Base-by-base conservation (phyloP, 495 filamentous ascomycete genomes). In the Aspergillus ellipticus region DNA sequence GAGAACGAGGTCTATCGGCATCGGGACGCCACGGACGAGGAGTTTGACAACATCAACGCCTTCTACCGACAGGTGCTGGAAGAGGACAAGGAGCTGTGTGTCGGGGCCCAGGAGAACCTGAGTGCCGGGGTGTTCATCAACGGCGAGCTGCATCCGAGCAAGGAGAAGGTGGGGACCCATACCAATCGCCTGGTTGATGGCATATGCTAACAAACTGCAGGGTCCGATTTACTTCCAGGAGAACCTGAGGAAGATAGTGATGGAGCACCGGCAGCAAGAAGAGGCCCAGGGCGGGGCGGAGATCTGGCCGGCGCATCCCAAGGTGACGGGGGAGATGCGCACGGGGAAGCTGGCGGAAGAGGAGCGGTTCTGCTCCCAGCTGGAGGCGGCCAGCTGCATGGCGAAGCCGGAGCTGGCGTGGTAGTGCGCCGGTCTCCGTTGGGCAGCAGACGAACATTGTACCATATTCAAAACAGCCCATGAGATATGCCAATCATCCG, bases 1-100 rank as follows among this genome's bases (percentile, higher is more conserved):
- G 61, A 73, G 22, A 76, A 81, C 51, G 74, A 82, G 59, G 74
- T 81, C 2, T 81, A 72, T 58, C 74, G 77, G 3, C 70, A 79
- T 51, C 73, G 70, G 54, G 52, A 72, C 39, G 63, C 74, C 1
- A 66, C 70, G 0, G 72, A 79, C 29, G 70, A 78, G 17, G 69
- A 78, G 20, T 80, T 80, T 49, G 49, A 70, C 7, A 58, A 67
- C 16, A 73, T 79, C 59, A 74, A 68, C 55, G 59, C 66, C 0
- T 68, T 81, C 9, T 80, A 78, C 50, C 69, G 68, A 49, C 76
- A 70, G 9, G 68, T 81, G 11, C 60, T 78, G 51, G 61, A 66
- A 2, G 76, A 82, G 53, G 79, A 81, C 58, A 76, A 74, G 49
- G 64, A 71, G 21, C 74, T 82, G 13, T 81, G 78, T 57, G 66